Conservation (phyloP, 2,329 filamentous ascomycete genomes). For the Nigrograna mackinnonii region DNA sequence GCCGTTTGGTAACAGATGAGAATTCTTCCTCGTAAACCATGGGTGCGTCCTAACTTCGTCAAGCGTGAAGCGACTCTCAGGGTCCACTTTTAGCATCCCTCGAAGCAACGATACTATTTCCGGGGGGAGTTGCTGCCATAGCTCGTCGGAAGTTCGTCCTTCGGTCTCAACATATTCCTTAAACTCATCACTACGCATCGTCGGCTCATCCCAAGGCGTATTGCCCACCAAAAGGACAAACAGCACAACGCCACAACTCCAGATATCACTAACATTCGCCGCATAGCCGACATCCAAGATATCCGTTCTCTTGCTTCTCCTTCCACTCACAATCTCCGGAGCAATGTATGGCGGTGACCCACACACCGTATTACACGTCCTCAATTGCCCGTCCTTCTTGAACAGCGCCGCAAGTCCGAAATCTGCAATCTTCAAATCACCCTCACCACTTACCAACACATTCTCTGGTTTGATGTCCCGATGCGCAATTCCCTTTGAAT, state of each 20-base stretch:
- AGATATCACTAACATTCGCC: slow-evolving; percentile 86
- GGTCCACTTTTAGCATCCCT: slow-evolving; percentile 88
- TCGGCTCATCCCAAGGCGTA: slow-evolving; percentile 96
- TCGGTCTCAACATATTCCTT: slow-evolving; percentile 81
- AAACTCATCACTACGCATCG: slow-evolving; percentile 84
- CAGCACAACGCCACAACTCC: slow-evolving; percentile 97
- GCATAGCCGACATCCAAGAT: slow-evolving; percentile 64
- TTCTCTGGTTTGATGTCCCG: slow-evolving; percentile 81
- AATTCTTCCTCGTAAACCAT: slow-evolving; percentile 88
- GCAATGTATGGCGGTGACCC: slow-evolving; percentile 97
- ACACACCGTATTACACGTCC: slow-evolving; percentile 86
- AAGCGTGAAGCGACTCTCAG: slow-evolving; percentile 77
- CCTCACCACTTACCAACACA: slow-evolving; percentile 81
- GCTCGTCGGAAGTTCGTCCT: slow-evolving; percentile 79
- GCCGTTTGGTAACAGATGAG: slow-evolving; percentile 74
- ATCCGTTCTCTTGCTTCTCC: slow-evolving; percentile 49
- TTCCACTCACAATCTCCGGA: slow-evolving; percentile 75
- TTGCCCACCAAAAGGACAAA: slow-evolving; percentile 96
- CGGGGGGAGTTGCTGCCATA: slow-evolving; percentile 79
- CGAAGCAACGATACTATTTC: slow-evolving; percentile 80
- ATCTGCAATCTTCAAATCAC: slow-evolving; percentile 91
- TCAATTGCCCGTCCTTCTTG: slow-evolving; percentile 80
- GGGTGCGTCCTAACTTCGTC: slow-evolving; percentile 86
- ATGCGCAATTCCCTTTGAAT: slow-evolving; percentile 93
- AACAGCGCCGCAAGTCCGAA: slow-evolving; percentile 96